Conservation (phyloP, 176 grass and related monocot genomes). For the Oryza meyeriana region DNA sequence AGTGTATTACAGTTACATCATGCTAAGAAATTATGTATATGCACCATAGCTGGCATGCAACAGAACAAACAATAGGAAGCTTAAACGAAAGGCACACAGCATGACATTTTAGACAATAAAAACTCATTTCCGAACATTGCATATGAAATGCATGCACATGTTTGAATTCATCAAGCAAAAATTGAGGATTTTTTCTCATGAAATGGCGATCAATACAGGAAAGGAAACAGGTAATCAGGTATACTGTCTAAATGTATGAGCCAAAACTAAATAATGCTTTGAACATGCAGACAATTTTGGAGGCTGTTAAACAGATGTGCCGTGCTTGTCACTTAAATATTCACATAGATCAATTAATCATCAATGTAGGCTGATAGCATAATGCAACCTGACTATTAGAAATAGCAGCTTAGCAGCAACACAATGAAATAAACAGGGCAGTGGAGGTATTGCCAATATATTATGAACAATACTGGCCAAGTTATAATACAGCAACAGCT, state of each 20-base stretch:
- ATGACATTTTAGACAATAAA: neutral
- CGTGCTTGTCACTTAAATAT: neutral
- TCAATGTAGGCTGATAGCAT: neutral
- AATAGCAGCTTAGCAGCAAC: neutral
- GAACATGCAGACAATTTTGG: neutral
- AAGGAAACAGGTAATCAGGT: neutral
- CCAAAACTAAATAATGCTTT: neutral
- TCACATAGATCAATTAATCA: neutral
- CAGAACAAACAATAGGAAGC: neutral
- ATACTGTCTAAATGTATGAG: slow-evolving; percentile 7
- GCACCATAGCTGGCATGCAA: neutral
- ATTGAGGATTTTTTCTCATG: neutral
- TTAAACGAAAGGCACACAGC: neutral
- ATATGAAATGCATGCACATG: no score
- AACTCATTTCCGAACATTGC: no score
- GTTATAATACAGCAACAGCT: no score
- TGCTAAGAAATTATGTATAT: neutral
- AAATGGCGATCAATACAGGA: neutral
- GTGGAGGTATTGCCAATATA: no score
- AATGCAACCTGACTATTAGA: neutral
- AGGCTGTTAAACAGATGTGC: neutral
- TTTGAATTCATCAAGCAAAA: no score
- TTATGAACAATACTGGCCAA: no score
- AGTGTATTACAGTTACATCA: neutral
- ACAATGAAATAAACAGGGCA: neutral